Evolutionary conservation across 345 rosid genomes (phyloP), one percentile per base, ranked within the genome.

Genomic region (Populus tremula): DNA sequence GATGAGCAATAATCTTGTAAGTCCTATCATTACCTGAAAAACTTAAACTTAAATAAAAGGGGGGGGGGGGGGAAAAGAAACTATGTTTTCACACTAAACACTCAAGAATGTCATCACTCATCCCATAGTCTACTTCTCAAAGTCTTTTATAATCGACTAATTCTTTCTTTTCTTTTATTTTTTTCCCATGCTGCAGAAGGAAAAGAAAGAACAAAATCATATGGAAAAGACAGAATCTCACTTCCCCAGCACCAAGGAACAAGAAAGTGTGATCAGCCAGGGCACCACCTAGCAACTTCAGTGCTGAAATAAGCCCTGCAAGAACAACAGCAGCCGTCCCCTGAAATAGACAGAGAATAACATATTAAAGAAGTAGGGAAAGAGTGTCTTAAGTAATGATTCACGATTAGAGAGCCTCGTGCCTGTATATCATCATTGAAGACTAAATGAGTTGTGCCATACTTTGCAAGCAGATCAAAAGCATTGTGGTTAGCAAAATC

Each of bases 401-500:
- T 67, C 25, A 79, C 23, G 56, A 45, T 56, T 21, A 29, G 23
- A 10, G 39, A 11, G 74, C 25, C 13, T 38, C 49, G 59, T 67
- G 88, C 99, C 92, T 95, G 99, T 76, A 93, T 95, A 77, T 93
- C 98, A 78, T 93, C 98, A 8, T 95, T 93, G 91, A 93, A 93
- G 81, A 95, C 97, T 3, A 95, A 96, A 83, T 95, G 97, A 21
- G 86, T 89, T 33, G 93, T 77, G 36, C 96, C 76, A 76, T 93
- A 93, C 81, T 89, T 92, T 11, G 92, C 85, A 73, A 95, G 97
- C 79, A 95, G 81, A 69, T 90, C 89, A 61, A 93, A 93, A 14
- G 99, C 99, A 56, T 94, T 91, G 88, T 94, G 99, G 81, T 94
- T 93, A 63, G 98, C 98, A 79, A 94, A 94, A 84, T 95, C 99